These are phyloP conservation scores for Nemania bipapillata DNA, from an alignment of 2,329 filamentous ascomycete genomes.

Conservation along the genomic window DNA sequence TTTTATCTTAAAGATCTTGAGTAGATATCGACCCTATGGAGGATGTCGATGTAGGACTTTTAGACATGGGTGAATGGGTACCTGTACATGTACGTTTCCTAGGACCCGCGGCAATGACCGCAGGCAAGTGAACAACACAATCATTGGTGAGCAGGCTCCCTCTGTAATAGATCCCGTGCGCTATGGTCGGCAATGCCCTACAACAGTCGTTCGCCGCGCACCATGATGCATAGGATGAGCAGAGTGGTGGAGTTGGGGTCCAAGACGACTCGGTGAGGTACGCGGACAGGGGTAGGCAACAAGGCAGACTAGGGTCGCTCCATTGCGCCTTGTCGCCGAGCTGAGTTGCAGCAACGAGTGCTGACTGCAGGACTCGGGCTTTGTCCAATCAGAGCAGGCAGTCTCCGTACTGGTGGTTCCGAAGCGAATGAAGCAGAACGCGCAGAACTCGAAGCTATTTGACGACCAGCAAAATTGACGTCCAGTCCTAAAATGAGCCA, in stretches of 20 bases:
- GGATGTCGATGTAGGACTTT: constrained; percentile 52
- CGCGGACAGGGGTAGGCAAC: constrained; percentile 49
- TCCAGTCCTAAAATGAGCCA: constrained; percentile 39
- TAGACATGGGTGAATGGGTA: constrained; percentile 44
- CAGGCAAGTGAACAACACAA: constrained; percentile 42
- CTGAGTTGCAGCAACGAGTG: constrained; percentile 49
- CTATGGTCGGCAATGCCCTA: constrained; percentile 49
- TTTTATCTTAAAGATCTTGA: constrained; percentile 49
- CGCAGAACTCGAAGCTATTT: constrained; percentile 43
- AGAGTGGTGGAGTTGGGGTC: constrained; percentile 51
- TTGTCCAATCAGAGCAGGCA: constrained; percentile 47
- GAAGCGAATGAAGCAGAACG: constrained; percentile 38
- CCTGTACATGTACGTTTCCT: constrained; percentile 44
- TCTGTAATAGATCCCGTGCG: constrained; percentile 44
- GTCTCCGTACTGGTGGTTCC: constrained; percentile 37
- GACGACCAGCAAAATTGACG: constrained; percentile 37
- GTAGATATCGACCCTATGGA: constrained; percentile 41
- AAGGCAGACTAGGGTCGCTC: constrained; percentile 51
- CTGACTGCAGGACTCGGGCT: constrained; percentile 53
- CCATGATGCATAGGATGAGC: constrained; percentile 47
- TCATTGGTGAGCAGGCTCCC: constrained; percentile 49
- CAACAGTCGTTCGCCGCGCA: constrained; percentile 46
- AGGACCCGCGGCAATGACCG: constrained; percentile 50
- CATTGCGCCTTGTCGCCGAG: constrained; percentile 51
- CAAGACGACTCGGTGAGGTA: constrained; percentile 52